Base-by-base conservation (phyloP, 2,329 filamentous ascomycete genomes). In the Colletotrichum filicis region DNA sequence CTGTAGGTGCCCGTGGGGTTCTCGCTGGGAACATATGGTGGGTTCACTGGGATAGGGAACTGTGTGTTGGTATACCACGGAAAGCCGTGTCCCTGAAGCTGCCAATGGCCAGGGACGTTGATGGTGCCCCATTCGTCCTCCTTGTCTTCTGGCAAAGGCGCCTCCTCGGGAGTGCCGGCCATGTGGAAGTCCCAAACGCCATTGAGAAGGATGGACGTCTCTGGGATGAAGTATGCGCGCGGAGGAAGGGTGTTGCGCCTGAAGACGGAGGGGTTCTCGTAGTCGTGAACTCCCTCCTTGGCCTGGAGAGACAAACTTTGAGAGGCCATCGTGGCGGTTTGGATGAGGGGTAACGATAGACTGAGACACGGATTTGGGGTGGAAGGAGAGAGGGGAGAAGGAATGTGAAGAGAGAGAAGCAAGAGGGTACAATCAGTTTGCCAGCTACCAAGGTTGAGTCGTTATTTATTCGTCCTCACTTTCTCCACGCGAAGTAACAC, bases 21-120 rank as follows among this genome's bases (percentile, higher is more conserved):
- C 62, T 92, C 87, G 0, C 85, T 86, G 0, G 91, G 89, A 2
- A 92, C 87, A 74, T 88, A 82, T 0, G 92, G 92, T 19, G 92
- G 92, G 72, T 88, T 87, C 1, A 91, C 89, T 0, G 91, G 91
- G 70, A 93, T 91, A 0, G 91, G 92, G 73, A 87, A 94, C 63
- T 89, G 85, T 30, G 92, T 86, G 75, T 94, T 94, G 11, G 92
- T 93, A 77, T 94, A 94, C 75, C 92, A 90, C 0, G 92, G 92
- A 63, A 84, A 80, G 14, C 92, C 92, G 77, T 91, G 90, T 30
- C 92, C 92, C 80, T 94, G 90, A 5, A 93, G 82, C 80, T 94
- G 92, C 92, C 92, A 94, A 77, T 91, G 89, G 3, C 90, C 90
- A 0, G 92, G 92, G 0, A 94, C 92, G 12, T 86, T 81, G 74